Evolutionary conservation across 257 asterid genomes (phyloP).

Genomic region (Catharanthus roseus): DNA sequence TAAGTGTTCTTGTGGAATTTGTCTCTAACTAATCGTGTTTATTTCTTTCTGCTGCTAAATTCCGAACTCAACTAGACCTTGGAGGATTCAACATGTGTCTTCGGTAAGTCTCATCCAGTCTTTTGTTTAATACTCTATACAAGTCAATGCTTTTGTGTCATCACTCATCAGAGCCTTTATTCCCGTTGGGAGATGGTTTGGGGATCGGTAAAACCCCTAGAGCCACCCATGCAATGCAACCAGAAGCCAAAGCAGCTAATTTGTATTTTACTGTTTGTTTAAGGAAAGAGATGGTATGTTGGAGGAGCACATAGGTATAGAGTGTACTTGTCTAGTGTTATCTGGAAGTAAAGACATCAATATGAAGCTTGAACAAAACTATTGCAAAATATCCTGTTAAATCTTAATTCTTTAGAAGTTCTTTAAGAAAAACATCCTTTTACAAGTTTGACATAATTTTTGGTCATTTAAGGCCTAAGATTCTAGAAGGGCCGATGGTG

Average conservation of each 20-base stretch:
- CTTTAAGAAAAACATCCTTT: too few species aligned
- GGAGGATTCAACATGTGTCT: slow-evolving; percentile 92
- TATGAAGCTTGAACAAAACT: neutral
- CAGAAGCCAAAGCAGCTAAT: too few species aligned
- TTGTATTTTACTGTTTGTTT: neutral
- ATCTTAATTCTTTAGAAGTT: neutral
- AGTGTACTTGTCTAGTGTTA: neutral
- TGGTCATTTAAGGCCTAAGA: too few species aligned
- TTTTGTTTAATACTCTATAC: neutral
- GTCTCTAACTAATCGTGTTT: slow-evolving; percentile 7
- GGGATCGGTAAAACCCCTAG: neutral
- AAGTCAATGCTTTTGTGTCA: neutral
- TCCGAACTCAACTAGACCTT: slow-evolving; percentile 54
- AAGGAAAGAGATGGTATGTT: neutral
- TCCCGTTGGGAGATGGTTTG: neutral
- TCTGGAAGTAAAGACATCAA: neutral
- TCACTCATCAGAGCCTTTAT: neutral
- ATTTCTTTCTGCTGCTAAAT: slow-evolving; percentile 18
- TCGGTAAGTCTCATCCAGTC: slow-evolving; percentile 60
- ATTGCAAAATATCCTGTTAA: neutral
- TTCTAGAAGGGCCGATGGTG: too few species aligned
- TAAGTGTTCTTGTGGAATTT: too few species aligned
- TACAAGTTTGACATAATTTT: too few species aligned
- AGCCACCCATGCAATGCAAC: neutral
- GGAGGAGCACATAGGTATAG: neutral